phyloP scores from a whole-genome alignment of 2,329 filamentous ascomycete genomes.

The Fusarium oligoseptatum region DNA sequence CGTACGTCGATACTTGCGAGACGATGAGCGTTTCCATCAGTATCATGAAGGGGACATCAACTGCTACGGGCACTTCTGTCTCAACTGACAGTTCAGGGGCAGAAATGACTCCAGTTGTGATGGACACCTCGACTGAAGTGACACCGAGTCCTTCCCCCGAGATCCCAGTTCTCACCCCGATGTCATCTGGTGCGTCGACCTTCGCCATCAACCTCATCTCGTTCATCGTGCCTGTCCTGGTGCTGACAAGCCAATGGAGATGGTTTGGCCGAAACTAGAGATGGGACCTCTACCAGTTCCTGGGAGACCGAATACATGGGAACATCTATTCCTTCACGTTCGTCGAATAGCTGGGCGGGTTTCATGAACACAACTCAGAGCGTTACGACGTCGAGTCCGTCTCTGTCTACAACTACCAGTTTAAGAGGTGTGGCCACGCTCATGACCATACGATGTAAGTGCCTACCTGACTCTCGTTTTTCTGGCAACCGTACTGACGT shows the following conservation, averaged over 20 bases:
- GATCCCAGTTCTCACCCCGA: neutral
- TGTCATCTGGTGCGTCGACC: neutral
- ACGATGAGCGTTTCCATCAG: neutral
- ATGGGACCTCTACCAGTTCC: neutral
- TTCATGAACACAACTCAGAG: neutral
- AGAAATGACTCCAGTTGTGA: too few species aligned
- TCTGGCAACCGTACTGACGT: neutral
- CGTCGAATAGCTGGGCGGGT: neutral
- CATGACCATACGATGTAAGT: neutral
- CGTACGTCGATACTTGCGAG: neutral
- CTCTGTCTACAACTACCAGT: neutral
- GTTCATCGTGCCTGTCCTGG: neutral
- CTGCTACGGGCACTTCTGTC: neutral
- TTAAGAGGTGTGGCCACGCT: neutral
- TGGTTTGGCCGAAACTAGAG: neutral
- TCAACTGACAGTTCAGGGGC: neutral
- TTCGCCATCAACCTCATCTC: neutral
- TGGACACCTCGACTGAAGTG: neutral
- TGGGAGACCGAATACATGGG: fast-evolving
- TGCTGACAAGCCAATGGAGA: neutral
- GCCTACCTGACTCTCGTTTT: fast-evolving
- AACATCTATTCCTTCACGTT: fast-evolving
- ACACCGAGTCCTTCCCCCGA: neutral
- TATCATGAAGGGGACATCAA: neutral
- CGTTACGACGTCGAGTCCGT: neutral